Percentiles rank a stretch among this genome's conserved stretches.
These are phyloP conservation scores for Quercus gilva DNA, from an alignment of 306 rosid genomes.

Conservation along the genomic window DNA sequence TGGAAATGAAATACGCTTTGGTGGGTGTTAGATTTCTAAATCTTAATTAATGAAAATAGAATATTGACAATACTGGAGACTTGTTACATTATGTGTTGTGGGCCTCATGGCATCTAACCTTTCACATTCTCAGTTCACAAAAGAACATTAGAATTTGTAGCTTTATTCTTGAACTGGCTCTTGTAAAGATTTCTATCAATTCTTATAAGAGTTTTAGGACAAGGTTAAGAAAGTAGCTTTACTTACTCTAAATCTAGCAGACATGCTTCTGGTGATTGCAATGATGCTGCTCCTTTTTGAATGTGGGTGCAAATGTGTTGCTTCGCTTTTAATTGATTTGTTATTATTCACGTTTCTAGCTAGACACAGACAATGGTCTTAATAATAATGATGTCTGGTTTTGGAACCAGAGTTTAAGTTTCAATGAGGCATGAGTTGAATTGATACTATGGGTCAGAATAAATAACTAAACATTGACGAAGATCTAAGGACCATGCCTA, in stretches of 20 bases:
- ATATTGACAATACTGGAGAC: neutral
- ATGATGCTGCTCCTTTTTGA: neutral
- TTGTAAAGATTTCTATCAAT: neutral
- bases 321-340: too few relatives aligned
- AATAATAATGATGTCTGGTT: neutral
- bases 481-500: slow-evolving; percentile 1
- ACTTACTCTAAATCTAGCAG: neutral
- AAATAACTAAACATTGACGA: neutral
- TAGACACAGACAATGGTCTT: too few relatives aligned
- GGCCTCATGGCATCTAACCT: neutral
- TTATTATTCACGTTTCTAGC: too few relatives aligned
- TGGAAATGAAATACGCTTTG: neutral
- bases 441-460: neutral
- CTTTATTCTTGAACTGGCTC: neutral
- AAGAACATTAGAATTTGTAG: neutral
- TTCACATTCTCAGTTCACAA: neutral
- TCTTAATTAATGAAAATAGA: neutral
- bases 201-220: neutral
- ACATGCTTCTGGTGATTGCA: neutral
- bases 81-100: neutral
- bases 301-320: too few relatives aligned
- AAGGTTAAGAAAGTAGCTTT: neutral
- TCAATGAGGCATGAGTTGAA: neutral
- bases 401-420: neutral
- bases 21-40: neutral